Conservation (phyloP, 2,329 filamentous ascomycete genomes). For the Colletotrichum orchidophilum region DNA sequence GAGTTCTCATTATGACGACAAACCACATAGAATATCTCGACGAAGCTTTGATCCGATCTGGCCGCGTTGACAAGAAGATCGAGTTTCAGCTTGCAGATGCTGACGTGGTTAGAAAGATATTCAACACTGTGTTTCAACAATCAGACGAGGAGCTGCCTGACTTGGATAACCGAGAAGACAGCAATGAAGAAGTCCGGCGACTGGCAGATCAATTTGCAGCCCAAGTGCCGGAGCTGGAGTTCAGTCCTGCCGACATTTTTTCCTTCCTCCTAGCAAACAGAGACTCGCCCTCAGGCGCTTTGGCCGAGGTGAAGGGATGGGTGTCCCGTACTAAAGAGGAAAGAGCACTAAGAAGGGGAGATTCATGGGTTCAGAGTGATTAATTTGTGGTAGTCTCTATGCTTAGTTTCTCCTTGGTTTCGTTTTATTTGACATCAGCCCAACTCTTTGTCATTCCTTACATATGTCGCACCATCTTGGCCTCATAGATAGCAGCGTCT, state of each 20-base stretch:
- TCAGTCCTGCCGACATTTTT: not conserved
- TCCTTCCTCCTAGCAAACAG: not conserved
- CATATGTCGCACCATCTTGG: not conserved
- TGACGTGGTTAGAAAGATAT: not conserved
- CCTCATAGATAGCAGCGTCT: not conserved
- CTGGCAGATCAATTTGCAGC: not conserved
- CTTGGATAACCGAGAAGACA: not conserved
- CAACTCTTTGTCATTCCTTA: not conserved
- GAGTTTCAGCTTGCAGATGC: slow-evolving; percentile 35
- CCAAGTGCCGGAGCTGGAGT: not conserved
- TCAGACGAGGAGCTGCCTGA: not conserved
- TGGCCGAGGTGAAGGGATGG: not conserved
- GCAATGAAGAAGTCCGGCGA: not conserved
- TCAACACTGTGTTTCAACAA: not conserved
- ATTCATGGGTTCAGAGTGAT: not conserved
- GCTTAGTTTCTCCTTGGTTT: not conserved
- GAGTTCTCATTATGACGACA: slow-evolving; percentile 39
- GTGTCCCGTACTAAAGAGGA: not conserved
- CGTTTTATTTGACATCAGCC: not conserved
- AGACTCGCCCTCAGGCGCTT: not conserved
- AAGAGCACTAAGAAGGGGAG: not conserved
- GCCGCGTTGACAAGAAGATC: slow-evolving; percentile 68
- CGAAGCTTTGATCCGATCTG: slow-evolving; percentile 36
- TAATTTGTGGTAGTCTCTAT: not conserved
- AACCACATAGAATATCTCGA: slow-evolving; percentile 39